Evolutionary conservation across 2,329 filamentous ascomycete genomes (phyloP).

Genomic region (Aspergillus felis): DNA sequence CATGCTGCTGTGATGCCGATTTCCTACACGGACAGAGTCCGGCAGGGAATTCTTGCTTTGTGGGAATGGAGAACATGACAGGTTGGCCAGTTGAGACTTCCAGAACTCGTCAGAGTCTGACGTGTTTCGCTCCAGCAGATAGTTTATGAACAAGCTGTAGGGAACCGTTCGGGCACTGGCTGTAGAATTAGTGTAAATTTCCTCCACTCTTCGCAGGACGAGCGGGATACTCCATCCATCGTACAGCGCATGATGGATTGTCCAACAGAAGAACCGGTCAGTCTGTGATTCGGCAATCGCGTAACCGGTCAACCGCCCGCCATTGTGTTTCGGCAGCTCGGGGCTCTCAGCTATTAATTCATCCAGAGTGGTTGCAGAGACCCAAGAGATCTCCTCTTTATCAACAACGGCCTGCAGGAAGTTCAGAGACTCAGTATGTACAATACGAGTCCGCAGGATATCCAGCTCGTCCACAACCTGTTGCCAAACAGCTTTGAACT

Average conservation of each 20-base stretch:
- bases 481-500: slow-evolving; percentile 48
- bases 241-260: slow-evolving; percentile 51
- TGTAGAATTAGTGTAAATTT: slow-evolving; percentile 26
- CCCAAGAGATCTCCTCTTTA: slow-evolving; percentile 33
- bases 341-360: slow-evolving; percentile 21
- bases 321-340: slow-evolving; percentile 31
- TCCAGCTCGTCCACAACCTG: slow-evolving; percentile 42
- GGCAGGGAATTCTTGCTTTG: slow-evolving; percentile 18
- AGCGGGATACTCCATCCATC: slow-evolving; percentile 46
- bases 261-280: slow-evolving; percentile 44
- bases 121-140: slow-evolving; percentile 25
- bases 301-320: slow-evolving; percentile 32
- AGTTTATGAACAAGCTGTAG: slow-evolving; percentile 30
- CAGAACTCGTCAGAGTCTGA: slow-evolving; percentile 30
- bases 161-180: slow-evolving; percentile 9
- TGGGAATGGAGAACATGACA: slow-evolving; percentile 28
- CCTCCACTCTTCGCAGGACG: slow-evolving; percentile 35
- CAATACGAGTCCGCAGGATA: slow-evolving; percentile 48
- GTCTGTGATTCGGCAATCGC: slow-evolving; percentile 28
- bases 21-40: slow-evolving; percentile 21
- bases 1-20: slow-evolving; percentile 21
- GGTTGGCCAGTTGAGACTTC: slow-evolving; percentile 26
- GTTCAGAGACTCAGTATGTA: slow-evolving; percentile 34
- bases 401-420: slow-evolving; percentile 42
- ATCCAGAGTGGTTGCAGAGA: slow-evolving; percentile 23